A percentile compares a stretch with the other conserved stretches of the same genome.
Evolutionary conservation across 305 asterid species (phyloP).

Genomic region (Fraxinus sp.): DNA sequence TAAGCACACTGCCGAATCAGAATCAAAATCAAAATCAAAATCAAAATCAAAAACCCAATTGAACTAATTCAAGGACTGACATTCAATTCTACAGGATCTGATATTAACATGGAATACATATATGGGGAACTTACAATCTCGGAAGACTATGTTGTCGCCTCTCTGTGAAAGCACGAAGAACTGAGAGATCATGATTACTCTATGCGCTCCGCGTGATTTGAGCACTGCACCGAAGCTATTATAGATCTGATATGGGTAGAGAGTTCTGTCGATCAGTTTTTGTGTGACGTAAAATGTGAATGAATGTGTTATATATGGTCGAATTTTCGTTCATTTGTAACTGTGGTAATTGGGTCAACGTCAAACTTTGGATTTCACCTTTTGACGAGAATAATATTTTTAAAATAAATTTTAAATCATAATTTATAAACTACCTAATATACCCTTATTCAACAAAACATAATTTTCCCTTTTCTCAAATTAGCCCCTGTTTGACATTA

Average conservation of each 20-base stretch:
- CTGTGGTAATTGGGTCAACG: too few species aligned
- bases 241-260: not conserved
- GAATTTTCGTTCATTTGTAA: too few species aligned
- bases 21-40: not conserved
- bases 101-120: not conserved
- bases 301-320: too few species aligned
- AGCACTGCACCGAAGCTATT: not conserved
- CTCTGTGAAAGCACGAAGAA: conserved; percentile 97
- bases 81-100: not conserved
- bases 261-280: not conserved
- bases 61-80: conserved; percentile 10
- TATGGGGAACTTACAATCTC: conserved; percentile 65
- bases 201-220: not conserved
- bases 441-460: too few species aligned
- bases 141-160: conserved; percentile 96
- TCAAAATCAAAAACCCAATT: not conserved
- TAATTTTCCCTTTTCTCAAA: too few species aligned
- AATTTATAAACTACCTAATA: too few species aligned
- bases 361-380: too few species aligned
- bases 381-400: too few species aligned
- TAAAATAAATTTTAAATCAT: too few species aligned
- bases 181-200: conserved; percentile 77
- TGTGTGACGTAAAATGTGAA: too few species aligned
- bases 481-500: too few species aligned
- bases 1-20: not conserved